Percentiles rank a stretch among this genome's conserved stretches.
phyloP scores from a whole-genome alignment of 2,329 filamentous ascomycete genomes.

The Pseudocercospora pini-densiflorae region DNA sequence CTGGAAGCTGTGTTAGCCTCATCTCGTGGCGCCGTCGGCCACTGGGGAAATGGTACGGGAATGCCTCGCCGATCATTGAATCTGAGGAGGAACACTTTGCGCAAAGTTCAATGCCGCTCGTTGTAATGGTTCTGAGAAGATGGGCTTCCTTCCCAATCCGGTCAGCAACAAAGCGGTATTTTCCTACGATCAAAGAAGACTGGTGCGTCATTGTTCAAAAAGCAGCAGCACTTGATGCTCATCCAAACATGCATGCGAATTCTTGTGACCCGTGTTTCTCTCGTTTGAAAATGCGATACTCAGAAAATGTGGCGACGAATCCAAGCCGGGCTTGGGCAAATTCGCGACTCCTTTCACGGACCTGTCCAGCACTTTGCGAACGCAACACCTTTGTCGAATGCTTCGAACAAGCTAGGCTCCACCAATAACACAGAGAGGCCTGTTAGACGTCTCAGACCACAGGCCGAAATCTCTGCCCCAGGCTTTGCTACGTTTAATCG shows the following conservation, averaged over 20 bases:
- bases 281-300: neutral
- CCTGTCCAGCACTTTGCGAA: neutral
- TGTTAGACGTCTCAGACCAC: neutral
- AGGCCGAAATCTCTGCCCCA: neutral
- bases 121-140: neutral
- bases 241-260: too few species aligned
- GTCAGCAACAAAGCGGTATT: neutral
- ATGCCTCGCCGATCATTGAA: neutral
- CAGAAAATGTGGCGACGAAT: neutral
- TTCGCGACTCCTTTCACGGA: neutral
- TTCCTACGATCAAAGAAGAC: neutral
- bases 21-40: too few species aligned
- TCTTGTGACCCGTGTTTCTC: neutral
- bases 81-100: neutral
- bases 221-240: neutral
- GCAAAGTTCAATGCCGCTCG: neutral
- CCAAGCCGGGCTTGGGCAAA: neutral
- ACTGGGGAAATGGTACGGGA: neutral
- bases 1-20: too few species aligned
- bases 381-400: too few species aligned
- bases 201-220: neutral
- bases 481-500: neutral
- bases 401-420: too few species aligned
- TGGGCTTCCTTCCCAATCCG: neutral
- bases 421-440: neutral